Conservation (phyloP, 1,139 yeast genomes). For the Yamadazyma trypodendri region DNA sequence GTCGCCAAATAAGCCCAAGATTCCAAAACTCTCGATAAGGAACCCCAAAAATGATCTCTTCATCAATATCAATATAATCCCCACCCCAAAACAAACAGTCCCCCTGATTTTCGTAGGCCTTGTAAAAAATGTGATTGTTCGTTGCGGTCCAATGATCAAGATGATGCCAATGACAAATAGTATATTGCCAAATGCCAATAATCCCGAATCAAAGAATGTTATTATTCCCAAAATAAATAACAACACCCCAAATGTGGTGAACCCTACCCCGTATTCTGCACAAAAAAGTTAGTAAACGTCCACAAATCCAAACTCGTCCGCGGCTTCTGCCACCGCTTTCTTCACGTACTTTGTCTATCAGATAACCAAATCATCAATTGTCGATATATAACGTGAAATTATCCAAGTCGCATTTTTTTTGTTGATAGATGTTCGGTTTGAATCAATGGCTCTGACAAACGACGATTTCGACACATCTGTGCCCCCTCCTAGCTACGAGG, state of each 20-base stretch:
- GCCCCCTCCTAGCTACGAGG: constrained; percentile 19
- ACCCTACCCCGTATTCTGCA: constrained; percentile 87
- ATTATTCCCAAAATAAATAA: constrained; percentile 80
- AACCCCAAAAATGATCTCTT: constrained; percentile 86
- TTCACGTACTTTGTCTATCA: constrained; percentile 69
- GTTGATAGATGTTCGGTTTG: background rate
- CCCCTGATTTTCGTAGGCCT: constrained; percentile 88
- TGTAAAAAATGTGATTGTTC: constrained; percentile 80
- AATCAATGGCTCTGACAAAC: background rate
- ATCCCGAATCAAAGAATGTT: constrained; percentile 85
- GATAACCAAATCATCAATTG: constrained; percentile 84
- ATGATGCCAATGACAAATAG: constrained; percentile 80
- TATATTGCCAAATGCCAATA: constrained; percentile 85
- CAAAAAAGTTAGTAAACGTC: constrained; percentile 19
- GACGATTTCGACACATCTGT: constrained; percentile 6
- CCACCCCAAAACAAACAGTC: constrained; percentile 71
- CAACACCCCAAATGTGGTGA: constrained; percentile 82
- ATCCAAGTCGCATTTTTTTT: background rate
- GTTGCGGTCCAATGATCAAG: constrained; percentile 83
- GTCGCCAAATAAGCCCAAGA: constrained; percentile 86
- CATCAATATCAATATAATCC: constrained; percentile 70
- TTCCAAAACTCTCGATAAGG: constrained; percentile 80
- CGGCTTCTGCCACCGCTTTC: too few species aligned
- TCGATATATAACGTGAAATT: too few species aligned
- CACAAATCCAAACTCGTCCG: too few species aligned